Evolutionary conservation across 352 stramenopile genomes (phyloP).

Genomic region (Halophytophthora batemanensis): DNA sequence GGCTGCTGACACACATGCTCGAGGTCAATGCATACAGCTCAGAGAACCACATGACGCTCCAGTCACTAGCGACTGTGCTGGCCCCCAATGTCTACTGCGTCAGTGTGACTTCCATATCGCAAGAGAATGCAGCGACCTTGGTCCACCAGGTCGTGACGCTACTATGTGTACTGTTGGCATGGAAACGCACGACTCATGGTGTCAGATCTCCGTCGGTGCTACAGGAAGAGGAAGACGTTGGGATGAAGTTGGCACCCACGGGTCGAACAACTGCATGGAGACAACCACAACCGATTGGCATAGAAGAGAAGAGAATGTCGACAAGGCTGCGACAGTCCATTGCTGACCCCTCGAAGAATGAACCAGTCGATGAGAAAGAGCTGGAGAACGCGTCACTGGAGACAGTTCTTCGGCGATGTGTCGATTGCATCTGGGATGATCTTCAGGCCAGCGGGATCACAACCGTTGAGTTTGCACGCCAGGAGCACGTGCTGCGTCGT

Average conservation of each 20-base stretch:
- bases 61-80: conserved; percentile 52
- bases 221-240: conserved; percentile 17
- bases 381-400: conserved; percentile 22
- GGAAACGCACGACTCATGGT: conserved; percentile 22
- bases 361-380: conserved; percentile 1
- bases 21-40: conserved; percentile 36
- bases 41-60: conserved; percentile 49
- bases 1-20: conserved; percentile 67
- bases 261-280: conserved; percentile 8
- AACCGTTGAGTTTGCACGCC: conserved; percentile 16
- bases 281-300: background rate
- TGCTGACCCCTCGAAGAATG: conserved; percentile 13
- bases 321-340: conserved; percentile 21
- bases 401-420: conserved; percentile 9
- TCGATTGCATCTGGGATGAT: conserved; percentile 28
- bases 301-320: conserved; percentile 9
- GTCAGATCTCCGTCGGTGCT: conserved; percentile 14
- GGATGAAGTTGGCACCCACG: conserved; percentile 6
- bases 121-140: conserved; percentile 18
- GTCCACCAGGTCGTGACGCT: conserved; percentile 33
- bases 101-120: conserved; percentile 7
- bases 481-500: conserved; percentile 12
- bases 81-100: conserved; percentile 53
- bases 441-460: conserved; percentile 23
- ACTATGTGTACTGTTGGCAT: conserved; percentile 37